phyloP scores from a whole-genome alignment of 805 yeast genomes.

The Citeromyces nyonsensis region DNA sequence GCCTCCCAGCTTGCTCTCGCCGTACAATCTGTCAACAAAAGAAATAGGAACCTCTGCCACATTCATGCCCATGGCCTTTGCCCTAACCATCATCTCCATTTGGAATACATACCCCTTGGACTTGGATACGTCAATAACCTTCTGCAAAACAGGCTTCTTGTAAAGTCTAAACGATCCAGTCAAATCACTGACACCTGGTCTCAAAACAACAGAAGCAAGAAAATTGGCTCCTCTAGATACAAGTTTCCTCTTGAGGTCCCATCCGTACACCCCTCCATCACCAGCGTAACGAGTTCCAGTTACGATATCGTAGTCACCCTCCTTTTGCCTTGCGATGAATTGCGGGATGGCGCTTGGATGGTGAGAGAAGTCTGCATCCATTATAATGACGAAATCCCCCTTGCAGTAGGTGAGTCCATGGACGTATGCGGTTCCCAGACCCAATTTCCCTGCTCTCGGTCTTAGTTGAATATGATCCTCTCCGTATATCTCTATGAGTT shows the following conservation, averaged over 20 bases:
- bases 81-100: constrained; percentile 83
- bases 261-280: constrained; percentile 71
- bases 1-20: constrained; percentile 69
- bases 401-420: constrained; percentile 60
- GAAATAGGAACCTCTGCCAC: constrained; percentile 71
- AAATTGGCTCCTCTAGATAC: constrained; percentile 73
- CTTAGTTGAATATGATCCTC: constrained; percentile 42
- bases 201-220: constrained; percentile 52
- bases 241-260: constrained; percentile 70
- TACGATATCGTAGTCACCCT: constrained; percentile 30
- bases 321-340: constrained; percentile 50
- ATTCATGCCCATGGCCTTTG: constrained; percentile 54
- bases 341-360: constrained; percentile 71
- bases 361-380: constrained; percentile 79
- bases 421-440: constrained; percentile 69
- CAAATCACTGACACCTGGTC: constrained; percentile 60
- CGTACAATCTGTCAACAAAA: constrained; percentile 67
- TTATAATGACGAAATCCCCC: constrained; percentile 63
- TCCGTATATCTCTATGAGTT: constrained; percentile 42
- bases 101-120: constrained; percentile 77
- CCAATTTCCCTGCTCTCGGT: constrained; percentile 66
- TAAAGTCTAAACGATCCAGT: constrained; percentile 69
- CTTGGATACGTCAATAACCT: constrained; percentile 50
- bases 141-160: constrained; percentile 51
- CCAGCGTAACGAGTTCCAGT: constrained; percentile 59